These are phyloP conservation scores for Fraxinus sp. DNA, from an alignment of 305 asterid genomes.

Conservation along the genomic window DNA sequence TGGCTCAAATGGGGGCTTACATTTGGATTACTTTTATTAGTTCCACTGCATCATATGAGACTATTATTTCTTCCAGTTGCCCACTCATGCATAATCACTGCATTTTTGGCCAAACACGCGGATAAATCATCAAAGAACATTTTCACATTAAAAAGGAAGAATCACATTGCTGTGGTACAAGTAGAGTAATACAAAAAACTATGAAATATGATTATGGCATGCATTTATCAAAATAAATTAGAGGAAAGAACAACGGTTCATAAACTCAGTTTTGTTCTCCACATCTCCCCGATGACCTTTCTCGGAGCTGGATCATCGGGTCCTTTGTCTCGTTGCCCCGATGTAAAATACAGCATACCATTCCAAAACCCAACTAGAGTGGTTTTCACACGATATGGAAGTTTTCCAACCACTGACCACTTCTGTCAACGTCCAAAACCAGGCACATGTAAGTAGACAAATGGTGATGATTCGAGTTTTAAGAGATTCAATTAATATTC, in stretches of 20 bases:
- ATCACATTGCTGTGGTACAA: not conserved
- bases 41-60: not conserved
- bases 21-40: not conserved
- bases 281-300: conserved; percentile 89
- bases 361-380: conserved; percentile 93
- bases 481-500: not conserved
- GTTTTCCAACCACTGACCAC: conserved; percentile 88
- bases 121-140: not conserved
- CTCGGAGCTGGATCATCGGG: conserved; percentile 82
- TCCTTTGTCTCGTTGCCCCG: conserved; percentile 96
- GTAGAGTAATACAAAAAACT: not conserved
- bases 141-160: not conserved
- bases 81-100: not conserved
- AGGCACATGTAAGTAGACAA: conserved; percentile 5
- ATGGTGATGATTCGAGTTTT: not conserved
- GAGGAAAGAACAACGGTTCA: conserved; percentile 22
- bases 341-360: conserved; percentile 87
- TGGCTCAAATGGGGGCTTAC: not conserved
- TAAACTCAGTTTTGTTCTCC: conserved; percentile 77
- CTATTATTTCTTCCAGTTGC: not conserved
- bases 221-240: not conserved
- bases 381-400: conserved; percentile 88
- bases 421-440: conserved; percentile 43
- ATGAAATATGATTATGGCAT: not conserved
- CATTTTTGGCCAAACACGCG: not conserved